Conservation (phyloP, 2,329 filamentous ascomycete genomes). For the Microsporum canis region DNA sequence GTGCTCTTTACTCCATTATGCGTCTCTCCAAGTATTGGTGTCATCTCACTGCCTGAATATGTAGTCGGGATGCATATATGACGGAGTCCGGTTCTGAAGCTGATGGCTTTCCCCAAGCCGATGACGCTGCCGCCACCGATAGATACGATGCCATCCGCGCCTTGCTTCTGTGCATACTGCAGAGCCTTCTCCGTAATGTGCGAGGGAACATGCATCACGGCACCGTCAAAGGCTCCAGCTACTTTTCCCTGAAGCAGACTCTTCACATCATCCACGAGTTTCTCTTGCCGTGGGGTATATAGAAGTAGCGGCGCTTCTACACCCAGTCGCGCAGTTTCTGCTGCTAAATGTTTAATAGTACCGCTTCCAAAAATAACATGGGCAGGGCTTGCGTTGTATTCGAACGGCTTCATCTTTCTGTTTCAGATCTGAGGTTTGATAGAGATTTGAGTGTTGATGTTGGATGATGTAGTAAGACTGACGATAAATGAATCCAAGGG, state of each 20-base stretch:
- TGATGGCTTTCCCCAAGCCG: conserved; percentile 50
- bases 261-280: conserved; percentile 37
- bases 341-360: conserved; percentile 39
- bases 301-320: conserved; percentile 44
- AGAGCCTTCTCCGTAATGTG: conserved; percentile 47
- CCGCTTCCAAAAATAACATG: conserved; percentile 48
- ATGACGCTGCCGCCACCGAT: conserved; percentile 54
- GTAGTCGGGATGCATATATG: conserved; percentile 53
- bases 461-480: too few species aligned
- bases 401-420: conserved; percentile 29
- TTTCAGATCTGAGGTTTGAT: not conserved
- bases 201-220: conserved; percentile 53
- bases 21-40: conserved; percentile 53
- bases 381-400: conserved; percentile 44
- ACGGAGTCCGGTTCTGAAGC: conserved; percentile 42
- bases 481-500: too few species aligned
- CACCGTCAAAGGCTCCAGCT: conserved; percentile 45
- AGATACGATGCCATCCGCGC: conserved; percentile 47
- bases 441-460: too few species aligned
- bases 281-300: conserved; percentile 44
- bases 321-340: conserved; percentile 36
- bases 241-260: conserved; percentile 36
- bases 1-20: conserved; percentile 48
- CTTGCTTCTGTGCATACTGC: conserved; percentile 32
- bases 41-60: conserved; percentile 54